Conservation (phyloP, 2,329 filamentous ascomycete species). For the Calonectria montana region DNA sequence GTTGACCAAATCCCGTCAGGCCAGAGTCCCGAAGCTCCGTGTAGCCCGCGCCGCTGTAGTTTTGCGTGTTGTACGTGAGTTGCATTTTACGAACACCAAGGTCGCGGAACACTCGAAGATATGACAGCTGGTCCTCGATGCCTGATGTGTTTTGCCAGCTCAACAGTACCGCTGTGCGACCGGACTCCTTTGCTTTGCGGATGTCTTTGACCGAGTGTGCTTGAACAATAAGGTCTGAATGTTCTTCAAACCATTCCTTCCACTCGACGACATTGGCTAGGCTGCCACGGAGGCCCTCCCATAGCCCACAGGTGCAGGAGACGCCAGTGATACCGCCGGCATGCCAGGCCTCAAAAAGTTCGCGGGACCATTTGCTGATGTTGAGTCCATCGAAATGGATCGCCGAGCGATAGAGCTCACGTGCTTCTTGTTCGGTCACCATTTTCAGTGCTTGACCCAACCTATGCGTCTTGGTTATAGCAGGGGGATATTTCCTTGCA, state of each 20-base stretch:
- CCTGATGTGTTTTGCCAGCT: slow-evolving; percentile 56
- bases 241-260: slow-evolving; percentile 56
- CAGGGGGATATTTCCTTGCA: too few relatives aligned
- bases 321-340: slow-evolving; percentile 53
- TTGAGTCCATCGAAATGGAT: slow-evolving; percentile 56
- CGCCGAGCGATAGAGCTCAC: slow-evolving; percentile 48
- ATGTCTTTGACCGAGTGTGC: slow-evolving; percentile 51
- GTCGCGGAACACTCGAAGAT: slow-evolving; percentile 53
- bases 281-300: slow-evolving; percentile 51
- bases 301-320: slow-evolving; percentile 53
- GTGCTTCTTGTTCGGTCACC: slow-evolving; percentile 50
- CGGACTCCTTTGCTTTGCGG: slow-evolving; percentile 48
- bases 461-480: too few relatives aligned
- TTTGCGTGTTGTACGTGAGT: slow-evolving; percentile 56
- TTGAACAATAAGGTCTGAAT: slow-evolving; percentile 52
- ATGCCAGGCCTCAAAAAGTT: slow-evolving; percentile 54
- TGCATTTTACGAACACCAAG: slow-evolving; percentile 56
- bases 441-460: slow-evolving; percentile 34
- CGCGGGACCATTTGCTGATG: slow-evolving; percentile 52
- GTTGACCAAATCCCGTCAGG: slow-evolving; percentile 49
- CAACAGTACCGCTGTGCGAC: slow-evolving; percentile 52
- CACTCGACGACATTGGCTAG: slow-evolving; percentile 54
- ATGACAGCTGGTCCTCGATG: slow-evolving; percentile 52
- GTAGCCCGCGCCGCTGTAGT: slow-evolving; percentile 54
- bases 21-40: slow-evolving; percentile 51